Conservation (phyloP, 164 flowering plant species). For the Saururus chinensis region DNA sequence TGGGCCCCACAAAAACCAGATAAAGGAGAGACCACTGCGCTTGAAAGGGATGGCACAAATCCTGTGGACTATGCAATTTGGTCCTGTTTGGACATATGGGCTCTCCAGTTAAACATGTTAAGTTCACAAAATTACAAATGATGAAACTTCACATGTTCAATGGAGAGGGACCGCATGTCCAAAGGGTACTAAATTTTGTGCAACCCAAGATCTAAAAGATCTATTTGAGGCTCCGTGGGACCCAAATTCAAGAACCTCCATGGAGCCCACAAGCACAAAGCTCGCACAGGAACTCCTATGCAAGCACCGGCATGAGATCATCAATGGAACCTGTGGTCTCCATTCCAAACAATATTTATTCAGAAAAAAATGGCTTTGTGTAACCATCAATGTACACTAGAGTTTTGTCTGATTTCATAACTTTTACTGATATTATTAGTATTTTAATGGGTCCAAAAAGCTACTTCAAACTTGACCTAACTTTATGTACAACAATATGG, state of each 20-base stretch:
- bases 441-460: background rate
- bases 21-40: background rate
- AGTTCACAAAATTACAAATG: background rate
- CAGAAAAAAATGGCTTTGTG: background rate
- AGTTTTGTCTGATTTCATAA: too few species aligned
- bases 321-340: too few species aligned
- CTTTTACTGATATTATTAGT: background rate
- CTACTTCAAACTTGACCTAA: background rate
- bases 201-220: background rate
- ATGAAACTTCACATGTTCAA: background rate
- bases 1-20: too few species aligned
- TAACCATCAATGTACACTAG: background rate
- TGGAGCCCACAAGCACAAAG: too few species aligned
- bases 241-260: too few species aligned
- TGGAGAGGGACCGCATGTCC: background rate
- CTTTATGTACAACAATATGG: background rate
- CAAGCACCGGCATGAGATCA: too few species aligned
- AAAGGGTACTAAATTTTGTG: background rate
- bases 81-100: background rate
- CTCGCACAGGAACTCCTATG: too few species aligned
- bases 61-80: background rate
- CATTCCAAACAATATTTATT: too few species aligned
- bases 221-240: too few species aligned
- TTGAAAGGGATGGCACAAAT: background rate
- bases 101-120: background rate